Conservation (phyloP, 2,329 filamentous ascomycete genomes). For the Fusarium sp. region DNA sequence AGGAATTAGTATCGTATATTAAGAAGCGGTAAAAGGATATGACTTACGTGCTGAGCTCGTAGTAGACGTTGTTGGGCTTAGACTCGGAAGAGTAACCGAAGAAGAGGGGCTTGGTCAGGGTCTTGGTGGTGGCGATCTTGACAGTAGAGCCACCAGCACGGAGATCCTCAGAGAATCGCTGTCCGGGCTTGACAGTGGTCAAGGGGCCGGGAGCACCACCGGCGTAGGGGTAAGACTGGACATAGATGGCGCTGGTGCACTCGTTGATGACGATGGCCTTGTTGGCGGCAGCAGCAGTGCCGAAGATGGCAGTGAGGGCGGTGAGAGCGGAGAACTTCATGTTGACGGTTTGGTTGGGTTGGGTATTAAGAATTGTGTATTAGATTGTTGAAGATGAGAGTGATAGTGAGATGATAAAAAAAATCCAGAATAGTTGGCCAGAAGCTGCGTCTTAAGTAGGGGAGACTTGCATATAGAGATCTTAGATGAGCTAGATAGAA, state of each 20-base stretch:
- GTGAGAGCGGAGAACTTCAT: constrained; percentile 52
- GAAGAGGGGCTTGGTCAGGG: constrained; percentile 57
- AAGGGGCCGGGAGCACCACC: constrained; percentile 52
- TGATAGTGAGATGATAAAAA: background rate
- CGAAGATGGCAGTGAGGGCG: constrained; percentile 53
- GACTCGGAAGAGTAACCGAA: constrained; percentile 60
- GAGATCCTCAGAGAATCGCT: constrained; percentile 57
- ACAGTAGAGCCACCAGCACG: constrained; percentile 57
- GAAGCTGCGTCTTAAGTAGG: constrained; percentile 19
- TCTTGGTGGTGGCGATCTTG: constrained; percentile 59
- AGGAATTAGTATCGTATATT: background rate
- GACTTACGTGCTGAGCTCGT: constrained; percentile 57
- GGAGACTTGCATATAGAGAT: constrained; percentile 2
- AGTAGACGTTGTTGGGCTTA: constrained; percentile 58
- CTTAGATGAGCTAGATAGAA: constrained; percentile 4
- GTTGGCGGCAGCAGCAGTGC: constrained; percentile 51
- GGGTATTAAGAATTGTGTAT: background rate
- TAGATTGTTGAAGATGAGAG: constrained; percentile 3
- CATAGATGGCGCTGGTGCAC: constrained; percentile 54
- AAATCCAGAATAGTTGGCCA: constrained; percentile 4
- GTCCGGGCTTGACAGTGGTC: constrained; percentile 53
- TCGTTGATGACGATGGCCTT: constrained; percentile 57
- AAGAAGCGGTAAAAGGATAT: fast-evolving
- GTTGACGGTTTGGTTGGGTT: constrained; percentile 22
- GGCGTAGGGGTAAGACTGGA: constrained; percentile 57